phyloP scores from a whole-genome alignment of 768 basidiomycete species.

The Panus rudis region DNA sequence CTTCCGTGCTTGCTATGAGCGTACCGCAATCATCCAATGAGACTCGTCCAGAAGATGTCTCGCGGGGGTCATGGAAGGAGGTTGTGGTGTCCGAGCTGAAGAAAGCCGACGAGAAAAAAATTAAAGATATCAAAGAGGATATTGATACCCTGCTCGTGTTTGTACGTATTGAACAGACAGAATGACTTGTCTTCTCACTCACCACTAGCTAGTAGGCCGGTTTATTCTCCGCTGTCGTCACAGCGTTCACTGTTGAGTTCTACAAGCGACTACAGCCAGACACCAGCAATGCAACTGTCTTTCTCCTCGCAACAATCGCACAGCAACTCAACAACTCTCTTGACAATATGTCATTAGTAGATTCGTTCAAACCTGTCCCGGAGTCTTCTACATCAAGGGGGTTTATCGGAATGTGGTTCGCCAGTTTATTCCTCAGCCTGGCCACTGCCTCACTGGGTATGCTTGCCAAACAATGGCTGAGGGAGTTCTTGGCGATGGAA shows the following conservation, averaged over 20 bases:
- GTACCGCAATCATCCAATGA: no score
- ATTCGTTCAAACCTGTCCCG: background rate
- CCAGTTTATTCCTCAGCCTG: constrained; percentile 4
- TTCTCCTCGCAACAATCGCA: constrained; percentile 7
- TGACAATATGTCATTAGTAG: background rate
- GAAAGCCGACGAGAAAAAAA: constrained; percentile 7
- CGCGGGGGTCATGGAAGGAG: no score
- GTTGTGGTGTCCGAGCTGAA: no score
- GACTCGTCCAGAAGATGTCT: no score
- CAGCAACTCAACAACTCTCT: constrained; percentile 1
- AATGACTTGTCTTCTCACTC: no score
- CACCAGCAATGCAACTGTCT: background rate
- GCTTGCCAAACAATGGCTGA: constrained; percentile 5
- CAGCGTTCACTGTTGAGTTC: constrained; percentile 11
- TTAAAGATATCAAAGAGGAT: constrained; percentile 18
- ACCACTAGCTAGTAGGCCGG: constrained; percentile 5
- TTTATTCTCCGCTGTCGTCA: constrained; percentile 12
- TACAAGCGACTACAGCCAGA: constrained; percentile 7
- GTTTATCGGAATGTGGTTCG: constrained; percentile 3
- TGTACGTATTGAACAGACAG: constrained; percentile 6
- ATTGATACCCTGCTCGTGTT: constrained; percentile 21
- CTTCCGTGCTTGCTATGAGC: no score
- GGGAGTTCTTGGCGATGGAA: constrained; percentile 6
- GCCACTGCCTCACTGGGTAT: constrained; percentile 3
- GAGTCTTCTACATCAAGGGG: background rate